Base-by-base conservation (phyloP, 2,329 filamentous ascomycete species). In the Ophiostoma australiae region DNA sequence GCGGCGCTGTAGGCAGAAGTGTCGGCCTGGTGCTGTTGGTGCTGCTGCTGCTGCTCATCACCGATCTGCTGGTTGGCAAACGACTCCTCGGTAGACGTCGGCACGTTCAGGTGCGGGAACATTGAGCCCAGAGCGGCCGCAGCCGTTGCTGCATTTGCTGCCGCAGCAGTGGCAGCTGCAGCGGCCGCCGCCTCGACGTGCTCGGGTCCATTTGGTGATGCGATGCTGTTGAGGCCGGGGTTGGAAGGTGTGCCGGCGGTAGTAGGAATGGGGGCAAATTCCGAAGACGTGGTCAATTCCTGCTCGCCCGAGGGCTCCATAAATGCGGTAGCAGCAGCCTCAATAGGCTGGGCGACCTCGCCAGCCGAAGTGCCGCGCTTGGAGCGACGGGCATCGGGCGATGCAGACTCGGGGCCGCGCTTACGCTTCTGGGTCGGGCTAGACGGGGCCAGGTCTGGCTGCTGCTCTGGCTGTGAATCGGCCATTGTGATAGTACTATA, bases 81-180 rank as follows among this genome's bases (percentile, higher is more conserved):
- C 20, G 86, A 85, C 78, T 88, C 86, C 75, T 87, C 86, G 0
- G 86, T 88, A 3, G 85, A 81, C 31, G 83, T 81, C 3, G 86
- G 86, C 2, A 88, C 84, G 73, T 88, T 86, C 3, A 88, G 79
- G 1, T 85, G 86, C 5, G 86, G 86, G 76, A 87, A 88, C 82
- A 88, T 86, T 69, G 80, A 80, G 71, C 83, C 84, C 2, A 88
- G 79, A 37, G 86, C 86, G 15, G 86, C 86, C 58, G 87, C 86
- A 5, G 86, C 86, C 17, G 86, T 88, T 75, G 83, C 80, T 13
- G 84, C 81, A 74, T 87, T 84, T 15, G 84, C 85, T 70, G 82
- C 80, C 11, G 83, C 81, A 73, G 86, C 84, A 15, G 84, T 76
- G 11, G 81, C 77, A 1, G 20, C 63, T 4, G 69, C 73, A 67